A percentile compares a stretch with the other conserved stretches of the same genome.
Conservation (phyloP, 2,329 filamentous ascomycete genomes). For the Talaromyces sp. region DNA sequence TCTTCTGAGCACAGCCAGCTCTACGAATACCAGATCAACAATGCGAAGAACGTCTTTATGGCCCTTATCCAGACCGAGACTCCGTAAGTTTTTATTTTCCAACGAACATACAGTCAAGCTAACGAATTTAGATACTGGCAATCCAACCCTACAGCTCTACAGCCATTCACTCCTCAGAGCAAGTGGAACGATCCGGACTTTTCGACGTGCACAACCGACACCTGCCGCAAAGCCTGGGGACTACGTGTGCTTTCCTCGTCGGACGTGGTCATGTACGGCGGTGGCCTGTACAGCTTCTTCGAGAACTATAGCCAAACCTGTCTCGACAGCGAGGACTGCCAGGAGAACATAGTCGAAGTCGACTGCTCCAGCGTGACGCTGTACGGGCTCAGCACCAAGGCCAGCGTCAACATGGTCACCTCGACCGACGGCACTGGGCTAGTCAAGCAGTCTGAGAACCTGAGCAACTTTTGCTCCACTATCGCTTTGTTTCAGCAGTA, state of each 20-base stretch:
- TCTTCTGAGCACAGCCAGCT: constrained; percentile 54
- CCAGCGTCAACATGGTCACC: constrained; percentile 66
- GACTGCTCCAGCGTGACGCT: constrained; percentile 60
- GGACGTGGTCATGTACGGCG: constrained; percentile 64
- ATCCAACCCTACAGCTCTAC: constrained; percentile 67
- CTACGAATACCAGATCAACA: constrained; percentile 78
- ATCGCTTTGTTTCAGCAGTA: constrained; percentile 38
- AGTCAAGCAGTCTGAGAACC: constrained; percentile 35
- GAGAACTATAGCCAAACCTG: constrained; percentile 73
- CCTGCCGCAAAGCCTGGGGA: constrained; percentile 71
- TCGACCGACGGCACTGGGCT: constrained; percentile 27
- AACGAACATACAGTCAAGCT: neutral
- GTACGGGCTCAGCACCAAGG: constrained; percentile 69
- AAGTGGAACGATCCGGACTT: constrained; percentile 58
- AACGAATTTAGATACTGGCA: constrained; percentile 56
- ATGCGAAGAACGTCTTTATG: constrained; percentile 75
- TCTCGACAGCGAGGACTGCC: constrained; percentile 62
- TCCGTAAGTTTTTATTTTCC: constrained; percentile 48
- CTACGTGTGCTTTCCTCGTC: constrained; percentile 63
- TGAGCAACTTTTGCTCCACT: constrained; percentile 39
- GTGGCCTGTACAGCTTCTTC: constrained; percentile 76
- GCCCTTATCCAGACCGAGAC: constrained; percentile 84
- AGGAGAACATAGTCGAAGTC: constrained; percentile 70
- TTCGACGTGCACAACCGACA: constrained; percentile 47
- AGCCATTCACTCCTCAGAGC: constrained; percentile 34